Base-by-base conservation (phyloP, 306 rosid species). In the Casuarina glauca region DNA sequence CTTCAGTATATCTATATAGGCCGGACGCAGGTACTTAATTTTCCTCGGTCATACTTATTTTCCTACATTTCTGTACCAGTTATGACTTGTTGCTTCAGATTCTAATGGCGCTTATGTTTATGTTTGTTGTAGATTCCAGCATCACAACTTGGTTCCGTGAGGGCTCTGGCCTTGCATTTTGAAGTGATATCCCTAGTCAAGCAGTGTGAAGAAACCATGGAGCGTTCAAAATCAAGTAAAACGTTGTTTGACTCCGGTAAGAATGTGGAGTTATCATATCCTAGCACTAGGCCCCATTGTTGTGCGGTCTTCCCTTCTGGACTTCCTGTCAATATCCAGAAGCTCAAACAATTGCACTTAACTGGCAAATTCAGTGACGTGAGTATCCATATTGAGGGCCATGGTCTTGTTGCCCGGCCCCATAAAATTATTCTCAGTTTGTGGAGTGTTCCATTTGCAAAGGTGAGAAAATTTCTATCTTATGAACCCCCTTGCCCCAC, bases 361-460 rank as follows among this genome's bases (percentile, higher is more conserved):
- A 85, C 90, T 3, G 90, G 94, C 70, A 83, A 89, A 80, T 92
- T 78, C 88, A 87, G 97, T 72, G 97, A 94, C 53, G 90, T 90
- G 54, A 80, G 75, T 76, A 85, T 94, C 58, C 74, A 82, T 74
- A 86, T 94, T 62, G 96, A 90, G 63, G 84, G 87, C 78, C 81
- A 81, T 52, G 97, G 91, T 16, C 87, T 90, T 66, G 79, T 92
- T 80, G 89, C 86, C 42, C 89, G 43, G 70, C 84, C 87, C 12
- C 98, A 94, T 81, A 90, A 84, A 84, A 83, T 94, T 82, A 83
- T 94, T 84, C 97, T 94, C 75, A 89, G 98, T 81, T 86, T 89
- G 73, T 94, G 97, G 98, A 94, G 98, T 82, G 76, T 89, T 54
- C 95, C 98, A 32, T 94, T 94, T 81, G 82, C 96, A 71, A 93